A percentile compares a stretch with the other conserved stretches of the same genome.
Conservation (phyloP, 305 asterid genomes). For the Ajuga reptans region DNA sequence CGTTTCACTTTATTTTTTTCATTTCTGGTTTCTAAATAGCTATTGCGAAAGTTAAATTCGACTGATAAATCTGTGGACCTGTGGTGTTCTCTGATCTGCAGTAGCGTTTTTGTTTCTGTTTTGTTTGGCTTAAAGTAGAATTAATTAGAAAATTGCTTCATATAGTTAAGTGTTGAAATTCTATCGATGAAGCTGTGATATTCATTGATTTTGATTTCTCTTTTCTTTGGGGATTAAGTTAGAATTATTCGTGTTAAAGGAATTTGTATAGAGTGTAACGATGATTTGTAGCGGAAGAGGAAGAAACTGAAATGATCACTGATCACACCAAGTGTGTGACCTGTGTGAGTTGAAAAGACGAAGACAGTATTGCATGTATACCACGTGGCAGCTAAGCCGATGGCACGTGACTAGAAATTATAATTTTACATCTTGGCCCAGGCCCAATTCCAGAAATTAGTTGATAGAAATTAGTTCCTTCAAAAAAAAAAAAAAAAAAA, state of each 20-base stretch:
- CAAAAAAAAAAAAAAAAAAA: too few relatives aligned
- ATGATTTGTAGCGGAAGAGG: background rate
- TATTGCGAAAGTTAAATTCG: background rate
- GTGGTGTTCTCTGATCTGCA: background rate
- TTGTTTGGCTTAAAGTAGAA: background rate
- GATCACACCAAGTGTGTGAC: too few relatives aligned
- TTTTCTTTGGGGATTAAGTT: background rate
- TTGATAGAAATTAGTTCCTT: too few relatives aligned
- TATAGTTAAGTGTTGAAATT: background rate
- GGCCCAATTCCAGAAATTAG: background rate
- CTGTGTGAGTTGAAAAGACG: too few relatives aligned
- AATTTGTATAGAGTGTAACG: conserved; percentile 17
- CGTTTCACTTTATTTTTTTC: background rate
- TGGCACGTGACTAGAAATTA: too few relatives aligned
- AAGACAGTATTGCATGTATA: conserved; percentile 20
- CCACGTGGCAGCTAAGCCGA: conserved; percentile 13
- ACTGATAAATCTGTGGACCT: background rate
- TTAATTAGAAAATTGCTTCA: background rate
- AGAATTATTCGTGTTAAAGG: background rate
- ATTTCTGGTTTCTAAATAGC: background rate
- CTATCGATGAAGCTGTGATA: conserved; percentile 5
- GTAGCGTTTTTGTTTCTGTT: background rate
- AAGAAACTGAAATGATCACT: background rate
- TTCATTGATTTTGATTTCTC: background rate
- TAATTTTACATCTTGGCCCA: background rate